Percentiles rank a stretch among this genome's conserved stretches.
Conservation (phyloP, 805 yeast species). For the Debaryomyces tyrocola region DNA sequence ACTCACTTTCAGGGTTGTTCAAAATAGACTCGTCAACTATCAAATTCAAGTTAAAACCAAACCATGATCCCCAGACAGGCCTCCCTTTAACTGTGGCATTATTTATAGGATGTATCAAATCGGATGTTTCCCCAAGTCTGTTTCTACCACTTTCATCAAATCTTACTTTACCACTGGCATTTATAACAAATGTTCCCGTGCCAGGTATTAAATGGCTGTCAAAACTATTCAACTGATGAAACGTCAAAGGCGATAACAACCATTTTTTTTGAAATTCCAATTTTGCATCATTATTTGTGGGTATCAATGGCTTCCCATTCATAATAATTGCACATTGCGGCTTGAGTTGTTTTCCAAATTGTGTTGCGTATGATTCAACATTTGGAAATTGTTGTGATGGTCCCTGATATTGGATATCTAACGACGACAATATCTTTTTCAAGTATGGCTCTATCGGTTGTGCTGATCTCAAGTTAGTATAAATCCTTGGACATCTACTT, state of each 20-base stretch:
- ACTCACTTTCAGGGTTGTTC: conserved; percentile 39
- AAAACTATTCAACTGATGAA: conserved; percentile 61
- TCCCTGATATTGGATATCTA: conserved; percentile 35
- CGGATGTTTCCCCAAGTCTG: conserved; percentile 63
- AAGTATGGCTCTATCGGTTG: conserved; percentile 41
- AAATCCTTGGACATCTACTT: not conserved
- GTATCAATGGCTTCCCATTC: conserved; percentile 55
- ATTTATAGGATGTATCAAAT: conserved; percentile 30
- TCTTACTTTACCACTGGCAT: conserved; percentile 59
- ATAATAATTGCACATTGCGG: conserved; percentile 53
- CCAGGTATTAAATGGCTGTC: conserved; percentile 73
- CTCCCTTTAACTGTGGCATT: conserved; percentile 28
- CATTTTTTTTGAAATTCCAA: conserved; percentile 57
- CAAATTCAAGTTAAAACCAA: conserved; percentile 61
- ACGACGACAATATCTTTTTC: conserved; percentile 31
- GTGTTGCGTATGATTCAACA: conserved; percentile 43
- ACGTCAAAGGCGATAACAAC: conserved; percentile 56
- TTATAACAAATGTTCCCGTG: conserved; percentile 52
- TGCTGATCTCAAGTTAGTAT: conserved; percentile 17
- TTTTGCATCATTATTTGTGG: conserved; percentile 29
- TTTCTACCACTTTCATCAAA: conserved; percentile 77
- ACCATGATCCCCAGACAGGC: conserved; percentile 67
- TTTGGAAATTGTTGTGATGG: conserved; percentile 23
- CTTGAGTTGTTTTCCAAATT: conserved; percentile 52
- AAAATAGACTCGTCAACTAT: conserved; percentile 55